Evolutionary conservation across 371 early-diverging fungal genomes (phyloP), one percentile per base, ranked within the genome.

Genomic region (Mortierella sp.): DNA sequence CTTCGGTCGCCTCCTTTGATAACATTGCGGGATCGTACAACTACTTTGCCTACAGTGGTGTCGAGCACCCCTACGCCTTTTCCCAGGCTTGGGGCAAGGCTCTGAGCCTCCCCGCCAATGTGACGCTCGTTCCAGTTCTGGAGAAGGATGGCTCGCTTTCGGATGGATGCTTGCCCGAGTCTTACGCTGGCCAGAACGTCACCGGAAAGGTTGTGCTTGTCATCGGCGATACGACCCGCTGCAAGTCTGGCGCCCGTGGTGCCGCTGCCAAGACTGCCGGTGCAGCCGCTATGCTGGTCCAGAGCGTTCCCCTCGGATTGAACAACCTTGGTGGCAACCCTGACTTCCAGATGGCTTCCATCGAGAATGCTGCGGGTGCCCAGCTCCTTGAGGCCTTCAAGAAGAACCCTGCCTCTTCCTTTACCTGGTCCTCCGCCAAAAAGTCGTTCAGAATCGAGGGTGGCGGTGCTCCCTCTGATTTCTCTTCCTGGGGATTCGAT

Each of bases 401-500:
- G 39, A 70, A 67, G 56, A 53, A 60, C 56, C 50, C 60, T 26
- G 27, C 44, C 23, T 39, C 34, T 2, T 26, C 50, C 28, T 44
- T 72, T 39, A 53, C 41, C 0, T 72, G 60, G 61, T 24, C 46
- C 6, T 12, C 52, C 7, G 17, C 15, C 11, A 56, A 72, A 58
- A 56, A 56, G 57, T 26, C 23, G 19, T 64, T 81, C 59, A 67
- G 34, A 8, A 67, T 75, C 57, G 81, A 80, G 28, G 64, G 75
- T 6, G 86, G 81, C 24, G 88, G 88, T 37, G 52, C 70, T 54
- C 76, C 84, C 21, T 87, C 87, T 15, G 53, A 27, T 41, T 86
- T 81, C 56, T 81, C 82, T 27, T 86, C 93, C 17, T 90, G 87
- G 87, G 93, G 93, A 15, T 82, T 90, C 2, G 89, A 85, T n/a